These are phyloP conservation scores for Talaromyces piceae DNA, from an alignment of 2,329 filamentous ascomycete species.

Conservation along the genomic window DNA sequence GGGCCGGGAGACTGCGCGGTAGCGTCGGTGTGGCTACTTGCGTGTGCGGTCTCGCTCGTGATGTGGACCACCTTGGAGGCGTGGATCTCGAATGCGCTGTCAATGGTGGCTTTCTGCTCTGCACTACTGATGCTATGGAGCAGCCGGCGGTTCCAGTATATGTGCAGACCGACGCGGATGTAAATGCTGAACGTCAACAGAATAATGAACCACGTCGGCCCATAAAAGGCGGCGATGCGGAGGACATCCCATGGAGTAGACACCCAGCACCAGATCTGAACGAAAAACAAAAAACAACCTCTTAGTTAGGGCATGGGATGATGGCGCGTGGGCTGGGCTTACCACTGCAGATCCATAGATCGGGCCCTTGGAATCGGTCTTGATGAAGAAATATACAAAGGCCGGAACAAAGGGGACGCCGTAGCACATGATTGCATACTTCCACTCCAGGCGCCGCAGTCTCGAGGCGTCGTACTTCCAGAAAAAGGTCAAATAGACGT, in stretches of 20 bases:
- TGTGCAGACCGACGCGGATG: constrained; percentile 31
- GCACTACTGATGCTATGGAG: constrained; percentile 49
- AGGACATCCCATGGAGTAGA: constrained; percentile 59
- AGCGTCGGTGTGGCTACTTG: not conserved
- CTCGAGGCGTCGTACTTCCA: constrained; percentile 59
- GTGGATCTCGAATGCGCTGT: constrained; percentile 36
- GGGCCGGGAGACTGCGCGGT: not conserved
- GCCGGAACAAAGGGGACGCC: constrained; percentile 65
- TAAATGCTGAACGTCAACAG: constrained; percentile 34
- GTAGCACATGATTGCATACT: constrained; percentile 64
- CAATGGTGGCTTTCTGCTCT: constrained; percentile 30
- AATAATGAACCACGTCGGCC: constrained; percentile 37
- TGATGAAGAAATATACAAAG: constrained; percentile 59
- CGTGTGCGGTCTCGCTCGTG: constrained; percentile 43
- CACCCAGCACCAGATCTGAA: constrained; percentile 76
- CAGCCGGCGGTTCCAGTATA: constrained; percentile 52
- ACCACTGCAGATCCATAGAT: constrained; percentile 67
- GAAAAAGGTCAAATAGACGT: constrained; percentile 77
- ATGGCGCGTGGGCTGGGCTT: too few species aligned
- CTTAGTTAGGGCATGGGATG: too few species aligned
- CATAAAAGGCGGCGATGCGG: constrained; percentile 67
- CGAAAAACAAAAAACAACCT: not conserved
- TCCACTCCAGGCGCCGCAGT: constrained; percentile 61
- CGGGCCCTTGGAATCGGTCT: constrained; percentile 43
- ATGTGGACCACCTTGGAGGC: constrained; percentile 56